Base-by-base conservation (phyloP, 108 stramenopile species). In the Phaeodactylum tricornutum region DNA sequence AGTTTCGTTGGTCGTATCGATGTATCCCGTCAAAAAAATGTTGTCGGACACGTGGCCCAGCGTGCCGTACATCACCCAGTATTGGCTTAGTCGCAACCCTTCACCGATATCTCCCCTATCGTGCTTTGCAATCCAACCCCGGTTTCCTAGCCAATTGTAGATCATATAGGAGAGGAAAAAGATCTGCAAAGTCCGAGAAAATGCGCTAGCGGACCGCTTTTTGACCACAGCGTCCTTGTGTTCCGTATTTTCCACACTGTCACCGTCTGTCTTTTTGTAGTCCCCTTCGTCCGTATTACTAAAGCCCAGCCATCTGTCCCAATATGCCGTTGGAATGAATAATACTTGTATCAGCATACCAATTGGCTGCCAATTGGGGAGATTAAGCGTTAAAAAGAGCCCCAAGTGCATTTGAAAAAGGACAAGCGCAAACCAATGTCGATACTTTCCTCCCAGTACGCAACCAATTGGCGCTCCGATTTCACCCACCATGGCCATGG, bases 141-240 rank as follows among this genome's bases (percentile, higher is more conserved):
- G 45, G 32, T 35, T 49, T 7, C 57, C 57, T 12, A 23, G 19
- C 24, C 17, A 58, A 48, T 58, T 35, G 31, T 48, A 58, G 6
- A 47, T 2, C 57, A 49, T 58, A 34, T 49, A 58, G 2, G 3
- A 20, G 28, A 58, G 49, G 57, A 49, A 35, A 26, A 49, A 49
- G 6, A 16, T 15, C 16, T 33, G 48, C 15, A 49, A 15, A 15
- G 15, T 17, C 25, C 28, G 2, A 15, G 48, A 49, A 6, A 49
- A n/a, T 29, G 30, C 22, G 8, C 7, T 17, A 17, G 41, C 12
- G n/a, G 41, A n/a, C 7, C 12, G 41, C 11, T 7, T 8, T 17
- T 16, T 15, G 41, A 7, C n/a, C n/a, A n/a, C n/a, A n/a, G n/a
- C n/a, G n/a, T n/a, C n/a, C n/a, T n/a, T n/a, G n/a, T n/a, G n/a